Evolutionary conservation across 2,329 filamentous ascomycete species (phyloP), one percentile per base, ranked within the genome.

Genomic region (Curvularia verruculosa): DNA sequence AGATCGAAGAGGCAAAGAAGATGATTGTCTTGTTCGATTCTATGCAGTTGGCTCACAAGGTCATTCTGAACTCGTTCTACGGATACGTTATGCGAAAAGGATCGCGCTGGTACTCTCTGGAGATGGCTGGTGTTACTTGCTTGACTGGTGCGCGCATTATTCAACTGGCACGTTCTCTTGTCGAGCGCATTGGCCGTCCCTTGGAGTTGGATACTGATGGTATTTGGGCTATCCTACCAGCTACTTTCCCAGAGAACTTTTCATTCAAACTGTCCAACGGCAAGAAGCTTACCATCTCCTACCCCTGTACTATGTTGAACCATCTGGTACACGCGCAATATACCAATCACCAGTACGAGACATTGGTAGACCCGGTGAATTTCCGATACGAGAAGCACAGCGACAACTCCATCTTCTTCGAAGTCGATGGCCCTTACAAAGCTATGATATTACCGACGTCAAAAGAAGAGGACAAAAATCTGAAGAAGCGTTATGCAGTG

Each of bases 51-150:
- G 95, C 95, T 0, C 95, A 99, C 82, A 99, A 99, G 76, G 95
- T 99, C 80, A 99, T 99, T 83, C 77, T 99, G 53, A 99, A 99
- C 81, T 96, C 92, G 54, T 99, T 99, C 81, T 99, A 99, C 68
- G 95, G 95, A 62, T 99, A 99, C 74, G 95, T 98, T 75, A 99
- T 99, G 95, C 85, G 95, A 80, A 99, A 99, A 75, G 95, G 95
- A 31, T 99, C 95, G 36, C 87, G 95, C 53, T 99, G 95, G 95
- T 99, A 99, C 75, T 99, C 95, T 18, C 89, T 99, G 85, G 95
- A 99, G 75, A 99, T 99, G 95, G 95, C 96, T 15, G 95, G 95
- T 67, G 95, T 99, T 4, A 99, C 95, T 40, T 99, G 95, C 79
- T 81, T 99, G 75, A 99, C 95, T 1, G 95, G 95, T 60, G 95